Evolutionary conservation across 2,329 filamentous ascomycete species (phyloP).

Genomic region (Stagonosporopsis cucurbitacearum): DNA sequence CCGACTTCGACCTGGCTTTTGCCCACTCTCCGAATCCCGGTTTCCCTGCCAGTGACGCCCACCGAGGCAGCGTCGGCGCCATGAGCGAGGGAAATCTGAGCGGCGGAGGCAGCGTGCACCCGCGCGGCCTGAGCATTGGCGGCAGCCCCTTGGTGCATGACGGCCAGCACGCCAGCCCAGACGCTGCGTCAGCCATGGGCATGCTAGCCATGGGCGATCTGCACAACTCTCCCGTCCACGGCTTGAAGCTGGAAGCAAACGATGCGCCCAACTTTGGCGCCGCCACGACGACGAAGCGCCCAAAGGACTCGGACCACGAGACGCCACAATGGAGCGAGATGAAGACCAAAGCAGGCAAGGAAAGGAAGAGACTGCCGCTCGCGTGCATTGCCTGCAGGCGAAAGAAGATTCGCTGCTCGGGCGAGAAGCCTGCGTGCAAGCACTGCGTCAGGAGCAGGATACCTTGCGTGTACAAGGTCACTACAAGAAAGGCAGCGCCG

Average conservation of each 20-base stretch:
- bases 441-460: conserved; percentile 92
- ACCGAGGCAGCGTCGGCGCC: conserved; percentile 40
- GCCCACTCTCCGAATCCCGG: conserved; percentile 28
- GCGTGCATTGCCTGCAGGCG: conserved; percentile 94
- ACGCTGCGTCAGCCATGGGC: conserved; percentile 40
- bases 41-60: conserved; percentile 28
- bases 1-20: conserved; percentile 43
- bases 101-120: conserved; percentile 35
- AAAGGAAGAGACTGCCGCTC: conserved; percentile 87
- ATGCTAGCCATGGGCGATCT: conserved; percentile 42
- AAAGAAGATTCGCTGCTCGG: conserved; percentile 98
- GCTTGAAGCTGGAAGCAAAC: conserved; percentile 37
- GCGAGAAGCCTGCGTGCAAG: conserved; percentile 96
- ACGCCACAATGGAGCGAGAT: conserved; percentile 59
- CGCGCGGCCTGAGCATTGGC: conserved; percentile 41
- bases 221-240: conserved; percentile 34
- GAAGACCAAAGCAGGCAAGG: conserved; percentile 80
- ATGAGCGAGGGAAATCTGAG: conserved; percentile 44
- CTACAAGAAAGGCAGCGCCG: conserved; percentile 89
- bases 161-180: conserved; percentile 46
- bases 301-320: conserved; percentile 42
- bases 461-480: conserved; percentile 97
- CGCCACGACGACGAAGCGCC: conserved; percentile 33
- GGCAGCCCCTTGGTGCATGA: conserved; percentile 40
- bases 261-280: conserved; percentile 35